Percentiles rank a stretch among this genome's conserved stretches.
phyloP scores from a whole-genome alignment of 371 early-diverging fungal species.

The Syncephalastrum contaminatum region DNA sequence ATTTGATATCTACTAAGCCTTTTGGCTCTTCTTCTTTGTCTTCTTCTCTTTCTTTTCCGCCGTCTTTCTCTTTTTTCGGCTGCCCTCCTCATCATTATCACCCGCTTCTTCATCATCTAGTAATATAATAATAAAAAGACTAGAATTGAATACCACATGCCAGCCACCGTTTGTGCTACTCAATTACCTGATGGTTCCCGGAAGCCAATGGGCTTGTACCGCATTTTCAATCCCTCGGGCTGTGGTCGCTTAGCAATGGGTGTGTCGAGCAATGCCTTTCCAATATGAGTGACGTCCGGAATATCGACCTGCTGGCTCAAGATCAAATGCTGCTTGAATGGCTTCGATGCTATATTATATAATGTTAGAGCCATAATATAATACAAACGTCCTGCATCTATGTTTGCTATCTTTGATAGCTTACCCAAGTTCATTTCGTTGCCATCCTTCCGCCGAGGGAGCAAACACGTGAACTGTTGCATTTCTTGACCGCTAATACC shows the following conservation, averaged over 20 bases:
- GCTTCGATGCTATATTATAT: constrained; percentile 27
- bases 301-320: constrained; percentile 43
- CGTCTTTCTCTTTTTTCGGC: constrained; percentile 40
- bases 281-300: constrained; percentile 37
- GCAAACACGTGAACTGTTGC: constrained; percentile 39
- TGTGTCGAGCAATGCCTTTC: constrained; percentile 33
- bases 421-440: constrained; percentile 2
- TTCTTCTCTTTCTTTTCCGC: constrained; percentile 29
- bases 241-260: constrained; percentile 43
- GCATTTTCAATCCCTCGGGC: constrained; percentile 47
- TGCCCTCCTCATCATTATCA: constrained; percentile 12
- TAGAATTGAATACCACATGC: background rate
- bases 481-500: constrained; percentile 54
- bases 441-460: constrained; percentile 34
- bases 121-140: background rate
- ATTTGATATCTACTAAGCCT: no score
- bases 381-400: background rate
- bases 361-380: background rate
- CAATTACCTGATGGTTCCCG: constrained; percentile 16
- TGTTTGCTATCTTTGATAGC: background rate
- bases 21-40: background rate
- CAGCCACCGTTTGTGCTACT: background rate
- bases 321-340: constrained; percentile 34
- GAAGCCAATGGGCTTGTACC: constrained; percentile 47
- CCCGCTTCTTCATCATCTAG: background rate